Evolutionary conservation across 2,329 filamentous ascomycete species (phyloP), one percentile per base, ranked within the genome.

Genomic region (Tolypocladium ovalisporum): DNA sequence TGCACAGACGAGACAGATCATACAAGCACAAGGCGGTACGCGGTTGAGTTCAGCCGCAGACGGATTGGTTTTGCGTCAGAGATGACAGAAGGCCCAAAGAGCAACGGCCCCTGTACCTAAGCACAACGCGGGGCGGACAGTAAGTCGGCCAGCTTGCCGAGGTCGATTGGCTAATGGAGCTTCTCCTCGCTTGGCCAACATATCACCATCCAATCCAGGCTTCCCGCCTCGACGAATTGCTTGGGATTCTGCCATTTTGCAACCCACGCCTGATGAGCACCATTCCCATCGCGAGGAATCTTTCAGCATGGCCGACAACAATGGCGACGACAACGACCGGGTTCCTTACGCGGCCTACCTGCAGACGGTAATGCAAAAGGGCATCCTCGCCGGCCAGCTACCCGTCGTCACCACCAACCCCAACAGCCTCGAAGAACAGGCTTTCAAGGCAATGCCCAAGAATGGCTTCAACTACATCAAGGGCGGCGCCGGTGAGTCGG

Each of bases 401-500:
- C 81, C 82, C 15, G 69, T 71, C 35, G 76, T 84, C 51, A 85
- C 82, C 0, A 86, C 83, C 2, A 78, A 86, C 56, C 79, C 82
- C 8, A 81, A 79, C 60, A 73, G 75, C 56, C 73, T 86, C 4
- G 78, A 85, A 63, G 73, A 75, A 34, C 77, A 83, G 62, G 84
- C 84, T 2, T 73, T 72, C 55, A 69, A 76, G 56, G 69, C 67
- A 17, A 73, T 86, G 69, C 68, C 70, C 24, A 67, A 70, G 2
- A 73, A 75, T 13, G 73, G 77, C 9, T 86, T 79, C 65, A 80
- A 80, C 60, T 87, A 87, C 69, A 78, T 86, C 29, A 73, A 77
- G 19, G 83, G 84, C n/a, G 82, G 81, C 8, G 84, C 84, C 0
- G 82, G 84, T 2, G 82, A 85, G 62, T 75, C 78, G 40, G 75